Base-by-base conservation (phyloP, 2,329 filamentous ascomycete genomes). In the Fusarium annulatum region DNA sequence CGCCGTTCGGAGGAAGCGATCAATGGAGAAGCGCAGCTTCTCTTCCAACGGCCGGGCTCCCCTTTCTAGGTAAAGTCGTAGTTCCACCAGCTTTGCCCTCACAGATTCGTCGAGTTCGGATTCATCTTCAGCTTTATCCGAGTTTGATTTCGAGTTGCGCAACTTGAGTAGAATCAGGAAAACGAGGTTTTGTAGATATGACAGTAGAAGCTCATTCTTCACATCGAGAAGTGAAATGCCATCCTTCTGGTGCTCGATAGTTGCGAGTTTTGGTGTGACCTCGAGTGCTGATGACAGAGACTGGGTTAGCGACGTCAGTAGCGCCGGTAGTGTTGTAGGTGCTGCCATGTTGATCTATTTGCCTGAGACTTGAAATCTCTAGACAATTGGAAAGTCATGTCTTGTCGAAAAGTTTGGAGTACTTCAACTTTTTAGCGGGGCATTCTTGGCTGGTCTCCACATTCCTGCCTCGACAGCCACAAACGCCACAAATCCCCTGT, bases 161-260 rank as follows among this genome's bases (percentile, higher is more conserved):
- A 98, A 83, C 79, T 97, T 96, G 42, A 97, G 83, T 4, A 97
- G 85, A 49, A 97, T 92, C 45, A 97, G 85, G 76, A 97, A 97
- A 49, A 96, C 94, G 8, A 98, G 90, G 78, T 97, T 97, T 79
- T 99, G 96, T 0, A 99, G 87, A 83, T 99, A 99, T 8, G 96
- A 96, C 43, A 99, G 91, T 23, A 99, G 91, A n/a, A 99, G 88
- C 81, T 99, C 96, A 83, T 97, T 98, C 85, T 99, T 99, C 73
- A 94, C 91, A 80, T 98, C 95, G 78, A 99, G 91, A 2, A 99
- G 90, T 1, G 96, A 98, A 66, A 99, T 96, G 79, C 96, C 96
- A 78, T 97, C 91, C 73, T 92, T 88, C 3, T 93, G 92, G n/a
- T 93, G 90, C 55, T 92, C 85, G 67, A 97, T 88, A 19, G 86